Percentiles rank a stretch among this genome's conserved stretches.
These are phyloP conservation scores for Pogostemon cablin DNA, from an alignment of 257 asterid species.

Conservation along the genomic window DNA sequence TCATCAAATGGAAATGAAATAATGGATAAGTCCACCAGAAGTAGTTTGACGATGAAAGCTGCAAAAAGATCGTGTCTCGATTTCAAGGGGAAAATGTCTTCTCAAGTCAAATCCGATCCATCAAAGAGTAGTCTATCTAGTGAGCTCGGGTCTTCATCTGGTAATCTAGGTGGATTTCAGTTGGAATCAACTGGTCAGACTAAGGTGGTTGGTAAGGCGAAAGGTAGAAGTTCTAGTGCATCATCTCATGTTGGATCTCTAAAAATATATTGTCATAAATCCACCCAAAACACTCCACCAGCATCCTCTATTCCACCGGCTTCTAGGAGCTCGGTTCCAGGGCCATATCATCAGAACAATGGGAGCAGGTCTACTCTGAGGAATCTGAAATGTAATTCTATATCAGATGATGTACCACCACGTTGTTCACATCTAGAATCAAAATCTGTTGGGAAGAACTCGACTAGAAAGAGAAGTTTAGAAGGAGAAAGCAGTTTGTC, in stretches of 20 bases:
- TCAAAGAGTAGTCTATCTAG: slow-evolving; percentile 42
- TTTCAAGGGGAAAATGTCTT: slow-evolving; percentile 32
- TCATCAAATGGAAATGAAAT: slow-evolving; percentile 51
- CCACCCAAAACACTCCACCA: slow-evolving; percentile 39
- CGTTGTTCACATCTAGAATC: slow-evolving; percentile 46
- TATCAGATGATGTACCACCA: slow-evolving; percentile 45
- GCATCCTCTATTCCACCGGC: slow-evolving; percentile 36
- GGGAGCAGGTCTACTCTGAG: slow-evolving; percentile 43
- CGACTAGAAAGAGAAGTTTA: slow-evolving; percentile 46
- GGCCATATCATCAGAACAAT: slow-evolving; percentile 34
- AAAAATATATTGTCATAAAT: slow-evolving; percentile 38
- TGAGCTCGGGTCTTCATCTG: slow-evolving; percentile 28
- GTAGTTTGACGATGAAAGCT: slow-evolving; percentile 28
- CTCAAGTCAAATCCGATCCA: slow-evolving; percentile 28
- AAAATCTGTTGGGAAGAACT: slow-evolving; percentile 39
- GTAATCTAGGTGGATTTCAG: slow-evolving; percentile 34
- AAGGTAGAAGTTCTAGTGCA: slow-evolving; percentile 44
- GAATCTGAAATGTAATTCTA: slow-evolving; percentile 51
- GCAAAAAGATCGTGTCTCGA: slow-evolving; percentile 37
- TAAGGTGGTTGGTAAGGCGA: slow-evolving; percentile 34
- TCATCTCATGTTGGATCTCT: slow-evolving; percentile 39
- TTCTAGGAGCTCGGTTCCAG: slow-evolving; percentile 39
- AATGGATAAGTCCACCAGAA: slow-evolving; percentile 41
- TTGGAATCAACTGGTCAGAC: slow-evolving; percentile 35
- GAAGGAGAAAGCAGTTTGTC: slow-evolving; percentile 63